These are phyloP conservation scores for Neopestalotiopsis sp. DNA, from an alignment of 2,329 filamentous ascomycete genomes.

Conservation along the genomic window DNA sequence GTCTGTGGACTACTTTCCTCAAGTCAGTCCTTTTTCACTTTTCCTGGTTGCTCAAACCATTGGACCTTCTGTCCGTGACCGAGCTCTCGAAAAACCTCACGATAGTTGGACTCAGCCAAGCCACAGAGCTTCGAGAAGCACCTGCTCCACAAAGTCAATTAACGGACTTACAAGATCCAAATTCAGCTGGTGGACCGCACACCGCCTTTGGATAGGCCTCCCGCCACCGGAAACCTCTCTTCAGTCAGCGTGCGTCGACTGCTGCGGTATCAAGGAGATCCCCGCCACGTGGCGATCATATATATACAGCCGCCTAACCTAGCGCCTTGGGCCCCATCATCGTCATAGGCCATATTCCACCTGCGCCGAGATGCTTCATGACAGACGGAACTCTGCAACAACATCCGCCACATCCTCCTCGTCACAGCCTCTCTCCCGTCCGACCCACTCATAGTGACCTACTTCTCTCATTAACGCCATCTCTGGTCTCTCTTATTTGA, in stretches of 20 bases:
- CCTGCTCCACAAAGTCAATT: conserved; percentile 34
- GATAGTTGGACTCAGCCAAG: background rate
- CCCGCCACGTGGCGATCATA: conserved; percentile 29
- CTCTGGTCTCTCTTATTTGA: conserved; percentile 27
- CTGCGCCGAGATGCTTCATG: conserved; percentile 40
- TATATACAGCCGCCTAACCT: conserved; percentile 27
- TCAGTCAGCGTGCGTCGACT: background rate
- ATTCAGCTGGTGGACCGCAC: conserved; percentile 29
- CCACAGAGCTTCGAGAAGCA: conserved; percentile 8
- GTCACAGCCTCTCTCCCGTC: conserved; percentile 26
- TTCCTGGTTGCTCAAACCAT: background rate
- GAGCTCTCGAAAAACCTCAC: background rate
- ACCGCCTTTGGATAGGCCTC: conserved; percentile 31
- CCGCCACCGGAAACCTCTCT: conserved; percentile 11
- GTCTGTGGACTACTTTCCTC: conserved; percentile 1
- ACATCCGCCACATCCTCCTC: conserved; percentile 28
- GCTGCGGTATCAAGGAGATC: conserved; percentile 24
- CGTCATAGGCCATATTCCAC: conserved; percentile 26
- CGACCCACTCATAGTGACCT: conserved; percentile 26
- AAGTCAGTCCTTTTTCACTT: background rate
- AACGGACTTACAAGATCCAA: conserved; percentile 25
- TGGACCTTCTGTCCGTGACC: background rate
- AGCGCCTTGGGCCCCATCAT: conserved; percentile 21
- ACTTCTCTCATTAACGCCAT: conserved; percentile 22
- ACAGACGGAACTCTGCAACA: conserved; percentile 29